Evolutionary conservation across 2,329 filamentous ascomycete species (phyloP).

Genomic region (Cucurbitaria berberidis): DNA sequence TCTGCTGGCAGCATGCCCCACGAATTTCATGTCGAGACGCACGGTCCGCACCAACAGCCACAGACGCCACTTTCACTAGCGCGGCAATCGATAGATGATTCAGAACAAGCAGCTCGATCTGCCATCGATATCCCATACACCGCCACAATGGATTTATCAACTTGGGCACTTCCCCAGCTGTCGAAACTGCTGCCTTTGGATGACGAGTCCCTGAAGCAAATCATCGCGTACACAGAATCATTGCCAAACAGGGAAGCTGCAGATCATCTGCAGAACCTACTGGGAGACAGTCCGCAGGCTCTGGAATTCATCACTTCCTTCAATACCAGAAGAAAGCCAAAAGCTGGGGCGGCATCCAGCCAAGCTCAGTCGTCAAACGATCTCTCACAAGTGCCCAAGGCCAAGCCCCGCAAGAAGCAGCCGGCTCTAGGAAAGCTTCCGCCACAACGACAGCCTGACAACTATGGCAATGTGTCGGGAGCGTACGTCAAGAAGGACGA

Average conservation of each 20-base stretch:
- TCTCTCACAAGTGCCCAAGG: constrained; percentile 40
- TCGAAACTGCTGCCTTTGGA: constrained; percentile 83
- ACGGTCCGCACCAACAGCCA: constrained; percentile 18
- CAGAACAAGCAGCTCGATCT: constrained; percentile 12
- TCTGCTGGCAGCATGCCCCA: constrained; percentile 22
- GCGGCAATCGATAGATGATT: constrained; percentile 20
- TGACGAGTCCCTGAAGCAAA: constrained; percentile 80
- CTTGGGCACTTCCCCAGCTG: constrained; percentile 73
- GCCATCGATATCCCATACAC: constrained; percentile 5
- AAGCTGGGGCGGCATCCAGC: constrained; percentile 26
- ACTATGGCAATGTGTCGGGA: constrained; percentile 68
- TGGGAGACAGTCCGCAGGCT: constrained; percentile 81
- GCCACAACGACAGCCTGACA: constrained; percentile 57
- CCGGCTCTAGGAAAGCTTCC: constrained; percentile 46
- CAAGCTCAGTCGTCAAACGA: constrained; percentile 25
- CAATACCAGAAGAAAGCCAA: constrained; percentile 67
- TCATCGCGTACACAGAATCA: constrained; percentile 79
- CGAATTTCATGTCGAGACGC: constrained; percentile 4
- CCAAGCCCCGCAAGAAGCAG: constrained; percentile 50
- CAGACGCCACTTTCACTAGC: constrained; percentile 24
- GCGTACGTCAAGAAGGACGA: constrained; percentile 78
- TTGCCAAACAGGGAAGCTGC: constrained; percentile 79
- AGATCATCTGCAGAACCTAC: constrained; percentile 83
- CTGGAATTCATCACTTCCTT: constrained; percentile 75
- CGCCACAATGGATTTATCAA: constrained; percentile 49